Evolutionary conservation across 305 asterid species (phyloP), one percentile per base, ranked within the genome.

Genomic region (Solanum hybrid): DNA sequence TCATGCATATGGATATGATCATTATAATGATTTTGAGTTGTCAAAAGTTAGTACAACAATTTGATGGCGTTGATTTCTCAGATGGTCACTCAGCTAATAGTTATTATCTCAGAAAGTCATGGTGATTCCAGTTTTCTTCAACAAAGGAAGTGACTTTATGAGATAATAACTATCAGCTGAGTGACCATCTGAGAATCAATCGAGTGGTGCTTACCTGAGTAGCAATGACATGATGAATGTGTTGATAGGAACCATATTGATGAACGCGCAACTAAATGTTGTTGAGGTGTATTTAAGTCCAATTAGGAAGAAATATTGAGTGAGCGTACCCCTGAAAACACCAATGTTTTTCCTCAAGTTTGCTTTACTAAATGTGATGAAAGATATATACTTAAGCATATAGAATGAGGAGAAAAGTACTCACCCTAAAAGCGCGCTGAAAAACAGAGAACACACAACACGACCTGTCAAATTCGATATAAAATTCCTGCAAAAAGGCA

Each of bases 271-370:
- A 16, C 94, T 89, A 91, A 95, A 95, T 34, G 99, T 96, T 80
- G 97, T 92, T 64, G 99, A 90, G n/a, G 99, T 96, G 46, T 94
- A 94, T 88, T 94, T 93, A 10, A 97, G 96, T 36, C 99, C 99
- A n/a, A 95, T 87, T 78, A 97, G 87, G 94, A 94, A 93, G 86
- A 95, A 89, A 89, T 95, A 95, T 71, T 94, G 97, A 3, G 95
- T 88, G 10, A 95, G 94, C 28, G 99, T 95, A 76, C 94, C 92
- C 95, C 99, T 97, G 93, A 46, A 91, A 88, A 79, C 74, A 86
- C 35, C 5, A 6, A 88, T 14, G 33, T 67, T 34, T 34, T 11
- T 13, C 14, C 51, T 40, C 40, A 46, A 29, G 18, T 1, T 39
- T 42, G 20, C 4, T 46, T 29, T 22, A 3, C 22, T n/a, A 24